These are phyloP conservation scores for Rosa hybrid DNA, from an alignment of 331 rosid genomes.

Conservation along the genomic window DNA sequence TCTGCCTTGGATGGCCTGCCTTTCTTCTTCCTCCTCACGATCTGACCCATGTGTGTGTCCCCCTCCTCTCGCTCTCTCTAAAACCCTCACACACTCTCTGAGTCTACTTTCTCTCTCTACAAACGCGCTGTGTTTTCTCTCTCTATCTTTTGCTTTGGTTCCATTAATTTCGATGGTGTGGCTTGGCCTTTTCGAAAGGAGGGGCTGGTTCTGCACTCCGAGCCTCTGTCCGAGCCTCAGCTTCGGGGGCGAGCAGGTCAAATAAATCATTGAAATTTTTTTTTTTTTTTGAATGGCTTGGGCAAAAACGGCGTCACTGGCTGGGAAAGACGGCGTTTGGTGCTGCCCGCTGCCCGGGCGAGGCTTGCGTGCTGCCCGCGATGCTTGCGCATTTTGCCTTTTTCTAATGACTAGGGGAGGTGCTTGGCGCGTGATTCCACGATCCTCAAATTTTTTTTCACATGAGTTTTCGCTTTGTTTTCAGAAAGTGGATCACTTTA, in stretches of 20 bases:
- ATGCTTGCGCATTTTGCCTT: slow-evolving; percentile 9
- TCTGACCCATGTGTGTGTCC: slow-evolving; percentile 66
- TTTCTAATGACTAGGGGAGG: not conserved
- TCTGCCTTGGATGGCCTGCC: slow-evolving; percentile 94
- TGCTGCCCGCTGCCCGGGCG: slow-evolving; percentile 66
- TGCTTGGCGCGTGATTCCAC: slow-evolving; percentile 30
- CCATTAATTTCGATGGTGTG: slow-evolving; percentile 56
- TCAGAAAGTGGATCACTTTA: not conserved
- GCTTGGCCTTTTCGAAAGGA: slow-evolving; percentile 51
- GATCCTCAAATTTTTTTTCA: not conserved
- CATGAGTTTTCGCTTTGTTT: not conserved
- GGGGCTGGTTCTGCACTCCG: slow-evolving; percentile 33
- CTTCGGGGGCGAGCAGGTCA: slow-evolving; percentile 26
- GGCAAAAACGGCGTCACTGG: slow-evolving; percentile 24
- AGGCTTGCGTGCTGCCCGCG: slow-evolving; percentile 49
- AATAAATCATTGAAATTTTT: slow-evolving; percentile 4
- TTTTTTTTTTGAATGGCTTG: not conserved
- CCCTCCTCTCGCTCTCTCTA: slow-evolving; percentile 3
- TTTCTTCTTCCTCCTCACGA: slow-evolving; percentile 97
- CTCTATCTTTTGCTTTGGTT: slow-evolving; percentile 42
- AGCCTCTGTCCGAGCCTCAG: slow-evolving; percentile 40
- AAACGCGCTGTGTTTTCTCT: slow-evolving; percentile 31
- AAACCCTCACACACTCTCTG: slow-evolving; percentile 24
- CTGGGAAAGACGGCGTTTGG: slow-evolving; percentile 35
- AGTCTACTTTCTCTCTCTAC: slow-evolving; percentile 41